Conservation (phyloP, 768 basidiomycete species). For the Mycena belliarum region DNA sequence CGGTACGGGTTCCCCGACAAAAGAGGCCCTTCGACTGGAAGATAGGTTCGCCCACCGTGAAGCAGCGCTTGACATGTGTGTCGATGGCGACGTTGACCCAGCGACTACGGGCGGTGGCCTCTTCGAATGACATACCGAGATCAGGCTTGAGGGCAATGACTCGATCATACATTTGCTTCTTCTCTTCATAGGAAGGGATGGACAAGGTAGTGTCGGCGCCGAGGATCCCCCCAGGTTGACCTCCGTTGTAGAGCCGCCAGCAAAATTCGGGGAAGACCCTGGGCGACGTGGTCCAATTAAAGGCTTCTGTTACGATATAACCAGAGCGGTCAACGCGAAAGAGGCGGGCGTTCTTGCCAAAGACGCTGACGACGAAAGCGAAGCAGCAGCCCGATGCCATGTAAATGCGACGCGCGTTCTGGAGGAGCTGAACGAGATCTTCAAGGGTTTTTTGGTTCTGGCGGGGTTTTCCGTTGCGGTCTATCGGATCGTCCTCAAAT, state of each 20-base stretch:
- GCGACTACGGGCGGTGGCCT: background rate
- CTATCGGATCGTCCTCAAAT: background rate
- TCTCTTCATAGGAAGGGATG: background rate
- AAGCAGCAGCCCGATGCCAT: background rate
- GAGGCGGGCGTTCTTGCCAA: background rate
- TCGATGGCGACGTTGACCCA: background rate
- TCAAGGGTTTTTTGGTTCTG: background rate
- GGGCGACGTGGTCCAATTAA: background rate
- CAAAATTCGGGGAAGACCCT: conserved; percentile 3
- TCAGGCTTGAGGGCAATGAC: background rate
- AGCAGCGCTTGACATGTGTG: background rate
- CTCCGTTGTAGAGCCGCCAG: conserved; percentile 3
- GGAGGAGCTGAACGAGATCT: background rate
- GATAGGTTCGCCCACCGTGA: background rate
- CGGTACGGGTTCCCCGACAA: conserved; percentile 7
- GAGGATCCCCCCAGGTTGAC: background rate
- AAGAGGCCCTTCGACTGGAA: background rate
- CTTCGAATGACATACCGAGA: background rate
- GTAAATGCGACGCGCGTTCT: conserved; percentile 6
- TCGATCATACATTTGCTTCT: background rate
- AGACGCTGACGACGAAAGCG: conserved; percentile 1
- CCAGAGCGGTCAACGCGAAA: conserved; percentile 13
- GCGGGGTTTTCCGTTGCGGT: background rate
- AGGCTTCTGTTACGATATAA: background rate
- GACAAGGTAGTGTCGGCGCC: conserved; percentile 8